Base-by-base conservation (phyloP, 1,284 basidiomycete species). In the Cystobasidiaceae sp. region DNA sequence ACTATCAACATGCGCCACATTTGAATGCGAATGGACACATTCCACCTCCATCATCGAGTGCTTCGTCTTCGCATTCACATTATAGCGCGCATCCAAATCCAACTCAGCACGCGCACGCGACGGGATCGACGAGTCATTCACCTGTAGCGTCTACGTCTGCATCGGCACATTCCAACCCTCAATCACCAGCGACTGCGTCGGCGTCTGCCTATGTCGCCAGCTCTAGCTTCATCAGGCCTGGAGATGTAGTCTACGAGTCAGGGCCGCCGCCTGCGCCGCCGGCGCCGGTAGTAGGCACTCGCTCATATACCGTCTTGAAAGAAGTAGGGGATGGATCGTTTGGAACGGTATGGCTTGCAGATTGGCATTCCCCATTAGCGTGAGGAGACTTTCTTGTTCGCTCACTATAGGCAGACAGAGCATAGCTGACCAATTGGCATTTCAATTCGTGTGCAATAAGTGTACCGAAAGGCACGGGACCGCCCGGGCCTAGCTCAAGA, bases 331-430 rank as follows among this genome's bases (percentile, higher is more conserved):
- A 96, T 77, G 93, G 93, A 63, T 94, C 92, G 5, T 97, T 99
- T 75, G 94, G 94, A 66, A 97, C 93, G 7, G 94, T 99, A 68
- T 93, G 90, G 86, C 83, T 99, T 70, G 97, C 93, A 76, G 96
- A 99, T 82, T 98, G 94, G 94, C 93, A 96, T 82, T 92, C 91
- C 74, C 86, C 88, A 62, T 81, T 99, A 75, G 90, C 90, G 77
- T 68, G 85, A 89, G 77, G 87, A 87, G 81, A 89, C 88, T 61
- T 85, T 87, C 55, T 78, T 91, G 70, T 90, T 90, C 30, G 88
- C 90, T 50, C n/a, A 11, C 37, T 11, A 39, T 11, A n/a, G 11
- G 37, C 11, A 39, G 37, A 9, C 6, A 48, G 13, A 9, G 50
- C 21, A 13, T 19, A 9, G 54, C 45, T n/a, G n/a, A n/a, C n/a